Conservation (phyloP, 352 stramenopile genomes). For the Aphanomyces astaci region DNA sequence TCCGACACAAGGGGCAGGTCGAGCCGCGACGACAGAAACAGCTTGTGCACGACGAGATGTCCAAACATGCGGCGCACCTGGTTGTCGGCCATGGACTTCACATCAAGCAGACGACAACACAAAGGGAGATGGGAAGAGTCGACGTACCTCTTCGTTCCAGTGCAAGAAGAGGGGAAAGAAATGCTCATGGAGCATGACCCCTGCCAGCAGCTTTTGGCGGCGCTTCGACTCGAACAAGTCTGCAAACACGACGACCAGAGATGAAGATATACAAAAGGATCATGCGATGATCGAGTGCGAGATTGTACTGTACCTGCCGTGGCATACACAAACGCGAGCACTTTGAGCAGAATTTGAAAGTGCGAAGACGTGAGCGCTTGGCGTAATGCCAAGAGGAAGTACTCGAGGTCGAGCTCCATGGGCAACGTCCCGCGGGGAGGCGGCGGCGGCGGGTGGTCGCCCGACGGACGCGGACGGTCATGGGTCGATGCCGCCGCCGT, state of each 20-base stretch:
- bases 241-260: slow-evolving; percentile 25
- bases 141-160: slow-evolving; percentile 82
- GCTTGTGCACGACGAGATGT: slow-evolving; percentile 82
- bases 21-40: slow-evolving; percentile 61
- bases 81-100: not conserved
- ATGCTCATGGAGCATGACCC: slow-evolving; percentile 75
- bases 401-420: slow-evolving; percentile 55
- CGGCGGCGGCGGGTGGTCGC: not conserved
- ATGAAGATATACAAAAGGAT: no score
- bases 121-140: no score
- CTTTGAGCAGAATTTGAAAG: slow-evolving; percentile 78
- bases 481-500: slow-evolving; percentile 30
- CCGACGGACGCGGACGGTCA: not conserved
- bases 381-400: slow-evolving; percentile 64
- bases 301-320: slow-evolving; percentile 76
- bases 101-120: not conserved
- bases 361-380: slow-evolving; percentile 61
- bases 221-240: slow-evolving; percentile 56
- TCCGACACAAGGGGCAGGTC: slow-evolving; percentile 64
- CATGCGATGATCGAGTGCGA: no score
- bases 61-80: slow-evolving; percentile 80
- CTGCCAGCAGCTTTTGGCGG: slow-evolving; percentile 56
- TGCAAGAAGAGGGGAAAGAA: slow-evolving; percentile 83
- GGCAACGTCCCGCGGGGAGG: slow-evolving; percentile 12
- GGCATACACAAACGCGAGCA: slow-evolving; percentile 80